Evolutionary conservation across 73 alveolate species (phyloP).

Genomic region (Breviolum minutum): DNA sequence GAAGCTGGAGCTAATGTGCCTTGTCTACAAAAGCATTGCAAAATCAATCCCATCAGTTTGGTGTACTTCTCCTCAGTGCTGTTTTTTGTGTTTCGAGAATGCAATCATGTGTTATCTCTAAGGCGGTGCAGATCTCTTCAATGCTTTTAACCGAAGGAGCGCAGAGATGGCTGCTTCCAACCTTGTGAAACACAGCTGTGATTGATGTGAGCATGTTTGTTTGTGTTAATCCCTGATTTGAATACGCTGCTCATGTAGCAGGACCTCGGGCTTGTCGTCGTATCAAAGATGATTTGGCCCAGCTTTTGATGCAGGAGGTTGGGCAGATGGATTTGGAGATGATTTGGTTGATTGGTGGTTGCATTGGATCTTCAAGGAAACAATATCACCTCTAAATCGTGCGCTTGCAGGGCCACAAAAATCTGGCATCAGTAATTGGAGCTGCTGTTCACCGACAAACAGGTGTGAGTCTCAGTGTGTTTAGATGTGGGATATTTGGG

Average conservation of each 20-base stretch:
- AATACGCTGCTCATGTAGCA: not conserved
- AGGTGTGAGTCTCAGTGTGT: not conserved
- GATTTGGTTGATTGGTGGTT: not conserved
- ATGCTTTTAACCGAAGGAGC: constrained; percentile 63
- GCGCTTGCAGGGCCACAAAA: constrained; percentile 64
- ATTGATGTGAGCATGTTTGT: not conserved
- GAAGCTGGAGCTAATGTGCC: constrained; percentile 60
- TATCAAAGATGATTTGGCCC: constrained; percentile 70
- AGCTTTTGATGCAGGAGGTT: constrained; percentile 84
- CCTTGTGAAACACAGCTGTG: not conserved
- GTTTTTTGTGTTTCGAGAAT: not conserved
- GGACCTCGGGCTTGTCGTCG: constrained; percentile 86
- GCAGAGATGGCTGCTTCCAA: not conserved
- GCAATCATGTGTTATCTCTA: not conserved
- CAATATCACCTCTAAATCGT: not conserved
- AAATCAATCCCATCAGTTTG: not conserved
- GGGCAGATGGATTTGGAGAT: too few relatives aligned
- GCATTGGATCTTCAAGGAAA: not conserved
- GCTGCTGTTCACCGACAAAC: constrained; percentile 53
- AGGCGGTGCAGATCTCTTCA: constrained; percentile 82
- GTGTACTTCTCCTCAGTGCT: not conserved
- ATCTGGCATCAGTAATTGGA: constrained; percentile 61
- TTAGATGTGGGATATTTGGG: not conserved
- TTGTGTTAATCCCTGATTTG: not conserved
- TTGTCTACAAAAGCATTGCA: not conserved